A percentile compares a stretch with the other conserved stretches of the same genome.
phyloP scores from a whole-genome alignment of 75 land plant genomes.

The Selaginella tamariscina region DNA sequence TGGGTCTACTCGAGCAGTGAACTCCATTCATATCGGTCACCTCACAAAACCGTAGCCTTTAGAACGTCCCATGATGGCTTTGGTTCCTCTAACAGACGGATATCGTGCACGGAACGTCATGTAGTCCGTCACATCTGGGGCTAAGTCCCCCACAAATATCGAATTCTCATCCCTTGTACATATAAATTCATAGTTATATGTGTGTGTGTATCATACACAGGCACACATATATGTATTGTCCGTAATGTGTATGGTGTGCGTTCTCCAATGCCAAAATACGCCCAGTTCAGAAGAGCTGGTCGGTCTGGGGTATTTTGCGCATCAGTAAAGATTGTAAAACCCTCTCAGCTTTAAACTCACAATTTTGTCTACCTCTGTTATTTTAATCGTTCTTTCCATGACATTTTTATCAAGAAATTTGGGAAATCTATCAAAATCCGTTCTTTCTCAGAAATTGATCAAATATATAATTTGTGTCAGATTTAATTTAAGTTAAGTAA shows the following conservation, averaged over 20 bases:
- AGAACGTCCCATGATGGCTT: slow-evolving; percentile 6
- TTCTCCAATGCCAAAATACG: background rate
- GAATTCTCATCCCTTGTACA: background rate
- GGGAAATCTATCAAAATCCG: too few species aligned
- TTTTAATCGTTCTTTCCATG: too few species aligned
- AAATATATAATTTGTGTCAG: too few species aligned
- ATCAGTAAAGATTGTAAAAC: background rate
- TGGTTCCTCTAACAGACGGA: slow-evolving; percentile 10
- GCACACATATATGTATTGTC: too few species aligned
- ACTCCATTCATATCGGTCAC: slow-evolving; percentile 8
- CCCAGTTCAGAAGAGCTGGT: background rate
- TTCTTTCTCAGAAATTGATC: too few species aligned
- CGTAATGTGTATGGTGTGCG: too few species aligned
- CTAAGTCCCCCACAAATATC: slow-evolving; percentile 6
- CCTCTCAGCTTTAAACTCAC: background rate
- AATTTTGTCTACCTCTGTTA: too few species aligned
- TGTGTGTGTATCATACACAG: too few species aligned
- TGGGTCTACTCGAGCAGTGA: too few species aligned
- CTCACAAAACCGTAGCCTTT: background rate
- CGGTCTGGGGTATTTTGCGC: background rate
- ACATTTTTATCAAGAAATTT: too few species aligned
- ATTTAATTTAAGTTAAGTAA: too few species aligned
- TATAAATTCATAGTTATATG: too few species aligned
- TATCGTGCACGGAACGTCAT: background rate
- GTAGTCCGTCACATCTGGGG: slow-evolving; percentile 12